Evolutionary conservation across 1,284 basidiomycete species (phyloP).

Genomic region (Austroboletus niveus): DNA sequence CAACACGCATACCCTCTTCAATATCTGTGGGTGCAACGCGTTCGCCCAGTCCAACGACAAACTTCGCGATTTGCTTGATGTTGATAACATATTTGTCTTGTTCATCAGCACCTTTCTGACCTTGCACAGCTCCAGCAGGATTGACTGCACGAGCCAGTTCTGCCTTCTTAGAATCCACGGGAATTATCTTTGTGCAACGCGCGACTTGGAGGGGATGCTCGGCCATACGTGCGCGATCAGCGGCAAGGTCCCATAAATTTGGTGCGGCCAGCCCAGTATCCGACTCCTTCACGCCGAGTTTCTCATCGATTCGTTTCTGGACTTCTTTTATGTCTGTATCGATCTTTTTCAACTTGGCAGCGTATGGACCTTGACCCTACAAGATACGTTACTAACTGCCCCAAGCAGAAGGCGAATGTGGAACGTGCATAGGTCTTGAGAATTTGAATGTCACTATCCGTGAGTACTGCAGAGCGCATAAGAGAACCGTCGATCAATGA

Average conservation of each 20-base stretch:
- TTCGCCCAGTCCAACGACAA: conserved; percentile 96
- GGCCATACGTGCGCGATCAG: conserved; percentile 86
- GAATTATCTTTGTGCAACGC: conserved; percentile 98
- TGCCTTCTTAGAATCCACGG: conserved; percentile 69
- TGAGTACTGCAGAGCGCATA: conserved; percentile 63
- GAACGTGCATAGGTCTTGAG: conserved; percentile 89
- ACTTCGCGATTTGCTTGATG: conserved; percentile 99
- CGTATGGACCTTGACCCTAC: conserved; percentile 98
- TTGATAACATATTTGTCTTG: conserved; percentile 99
- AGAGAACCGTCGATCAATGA: not conserved
- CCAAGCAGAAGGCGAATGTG: not conserved
- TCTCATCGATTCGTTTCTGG: conserved; percentile 96
- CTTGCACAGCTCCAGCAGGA: conserved; percentile 70
- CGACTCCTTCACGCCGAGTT: conserved; percentile 96
- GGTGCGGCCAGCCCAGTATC: conserved; percentile 97
- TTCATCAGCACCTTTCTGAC: conserved; percentile 90
- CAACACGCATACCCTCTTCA: conserved; percentile 99
- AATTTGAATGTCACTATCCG: conserved; percentile 99
- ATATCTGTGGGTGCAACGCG: conserved; percentile 97
- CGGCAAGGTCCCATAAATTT: conserved; percentile 93
- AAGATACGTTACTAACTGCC: conserved; percentile 1
- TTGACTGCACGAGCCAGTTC: conserved; percentile 73
- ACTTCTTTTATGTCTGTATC: conserved; percentile 95
- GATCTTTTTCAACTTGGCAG: conserved; percentile 82
- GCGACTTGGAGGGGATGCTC: conserved; percentile 97